These are phyloP conservation scores for Kalaharituber pfeilii DNA, from an alignment of 2,329 filamentous ascomycete species.

Conservation along the genomic window DNA sequence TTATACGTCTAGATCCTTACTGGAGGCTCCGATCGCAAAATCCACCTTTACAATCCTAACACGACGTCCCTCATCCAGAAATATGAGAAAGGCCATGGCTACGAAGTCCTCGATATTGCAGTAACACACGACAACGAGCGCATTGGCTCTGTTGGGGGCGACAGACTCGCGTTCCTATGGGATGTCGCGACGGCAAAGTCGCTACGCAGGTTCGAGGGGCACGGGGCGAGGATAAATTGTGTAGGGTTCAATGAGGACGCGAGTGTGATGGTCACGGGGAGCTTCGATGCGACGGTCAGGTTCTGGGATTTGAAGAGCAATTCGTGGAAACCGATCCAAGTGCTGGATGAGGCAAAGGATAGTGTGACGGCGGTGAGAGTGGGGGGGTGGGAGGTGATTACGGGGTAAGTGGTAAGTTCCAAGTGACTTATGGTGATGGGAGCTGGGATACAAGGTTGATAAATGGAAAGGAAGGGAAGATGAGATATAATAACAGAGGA, in stretches of 20 bases:
- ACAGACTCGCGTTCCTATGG: constrained; percentile 85
- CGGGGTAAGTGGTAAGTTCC: constrained; percentile 16
- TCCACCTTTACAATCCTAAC: constrained; percentile 27
- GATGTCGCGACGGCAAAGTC: constrained; percentile 72
- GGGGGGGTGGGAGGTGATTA: constrained; percentile 17
- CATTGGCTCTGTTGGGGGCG: constrained; percentile 76
- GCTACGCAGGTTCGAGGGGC: constrained; percentile 55
- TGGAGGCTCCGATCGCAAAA: constrained; percentile 23
- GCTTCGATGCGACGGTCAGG: constrained; percentile 57
- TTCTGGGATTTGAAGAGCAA: constrained; percentile 52
- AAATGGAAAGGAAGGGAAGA: too few relatives aligned
- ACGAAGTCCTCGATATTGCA: constrained; percentile 69
- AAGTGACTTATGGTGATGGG: too few relatives aligned
- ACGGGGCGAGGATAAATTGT: constrained; percentile 57
- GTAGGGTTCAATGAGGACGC: constrained; percentile 57
- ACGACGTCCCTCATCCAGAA: constrained; percentile 53
- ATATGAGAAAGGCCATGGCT: constrained; percentile 67
- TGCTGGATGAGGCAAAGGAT: constrained; percentile 55
- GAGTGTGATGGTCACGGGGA: constrained; percentile 31
- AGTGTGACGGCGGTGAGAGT: constrained; percentile 37
- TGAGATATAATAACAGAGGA: too few relatives aligned
- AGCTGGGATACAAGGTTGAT: too few relatives aligned
- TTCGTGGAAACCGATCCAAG: constrained; percentile 48
- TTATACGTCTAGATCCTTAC: constrained; percentile 19
- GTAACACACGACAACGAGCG: constrained; percentile 61